Evolutionary conservation across 768 basidiomycete genomes (phyloP), one percentile per base, ranked within the genome.

Genomic region (Boletus subparvulus): DNA sequence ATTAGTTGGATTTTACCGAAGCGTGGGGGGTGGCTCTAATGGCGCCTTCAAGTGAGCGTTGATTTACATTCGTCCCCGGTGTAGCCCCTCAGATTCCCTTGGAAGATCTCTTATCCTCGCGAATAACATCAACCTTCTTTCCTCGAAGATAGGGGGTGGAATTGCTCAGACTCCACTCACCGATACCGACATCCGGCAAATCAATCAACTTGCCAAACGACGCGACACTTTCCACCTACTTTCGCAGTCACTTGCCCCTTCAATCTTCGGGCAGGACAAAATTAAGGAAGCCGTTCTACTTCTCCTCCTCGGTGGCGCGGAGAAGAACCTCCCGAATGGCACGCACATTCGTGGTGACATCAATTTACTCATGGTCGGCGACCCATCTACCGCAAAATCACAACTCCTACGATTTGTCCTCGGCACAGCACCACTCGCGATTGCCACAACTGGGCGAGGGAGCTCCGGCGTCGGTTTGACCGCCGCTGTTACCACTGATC

Each of bases 331-430:
- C 54, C 84, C 89, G 28, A 98, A 99, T 69, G 96, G 97, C 50
- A 98, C 97, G 2, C 97, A 98, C 69, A 96, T 98, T 68, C 88
- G 97, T 79, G 97, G 97, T 44, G 97, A 99, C 73, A 98, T 99
- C 81, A 99, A 99, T 74, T 80, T 98, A 68, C 84, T 99, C 65
- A 98, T 99, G 96, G 95, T 99, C 56, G 97, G 97, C 59, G 97
- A 99, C 74, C 97, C 97, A 10, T 92, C 89, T n/a, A 99, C 97
- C 0, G 97, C 97, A 19, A 99, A 99, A 76, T 92, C 90, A 39
- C 97, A 99, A 69, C 78, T 99, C 67, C 81, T 99, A 50, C 89
- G 97, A 52, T 98, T 99, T 71, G 92, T 99, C 47, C 83, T 99
- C 58, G 87, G 91, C 62, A 98, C 92, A 8, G 97, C 97, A 6